A percentile compares a stretch with the other conserved stretches of the same genome.
Evolutionary conservation across 306 rosid genomes (phyloP).

Genomic region (Cucurbita pepo): DNA sequence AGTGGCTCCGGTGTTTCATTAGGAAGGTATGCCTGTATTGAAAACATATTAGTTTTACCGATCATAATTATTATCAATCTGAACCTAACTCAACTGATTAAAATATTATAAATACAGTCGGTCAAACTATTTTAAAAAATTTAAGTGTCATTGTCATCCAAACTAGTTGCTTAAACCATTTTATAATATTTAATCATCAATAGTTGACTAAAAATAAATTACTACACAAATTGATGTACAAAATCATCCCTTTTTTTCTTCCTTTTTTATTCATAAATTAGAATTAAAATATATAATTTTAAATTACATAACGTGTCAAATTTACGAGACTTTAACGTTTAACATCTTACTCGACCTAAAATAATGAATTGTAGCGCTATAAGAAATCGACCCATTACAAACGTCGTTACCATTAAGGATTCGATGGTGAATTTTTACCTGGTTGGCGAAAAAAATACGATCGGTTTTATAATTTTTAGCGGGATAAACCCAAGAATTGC

Average conservation of each 20-base stretch:
- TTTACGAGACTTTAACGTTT: too few relatives aligned
- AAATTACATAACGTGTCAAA: too few relatives aligned
- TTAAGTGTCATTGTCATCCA: background rate
- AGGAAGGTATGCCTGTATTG: constrained; percentile 39
- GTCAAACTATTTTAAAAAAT: too few relatives aligned
- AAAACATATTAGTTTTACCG: too few relatives aligned
- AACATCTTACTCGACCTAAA: too few relatives aligned
- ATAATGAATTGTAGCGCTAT: too few relatives aligned
- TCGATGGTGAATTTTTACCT: constrained; percentile 18
- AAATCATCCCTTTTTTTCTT: background rate
- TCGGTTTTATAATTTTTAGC: constrained; percentile 8
- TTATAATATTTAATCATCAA: background rate
- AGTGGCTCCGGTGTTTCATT: constrained; percentile 45
- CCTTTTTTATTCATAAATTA: background rate
- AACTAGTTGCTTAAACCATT: background rate
- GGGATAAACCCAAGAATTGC: constrained; percentile 71
- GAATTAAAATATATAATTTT: too few relatives aligned
- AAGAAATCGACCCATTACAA: too few relatives aligned
- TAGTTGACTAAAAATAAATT: too few relatives aligned
- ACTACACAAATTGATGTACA: background rate
- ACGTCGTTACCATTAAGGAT: background rate
- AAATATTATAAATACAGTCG: too few relatives aligned
- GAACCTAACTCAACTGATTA: too few relatives aligned
- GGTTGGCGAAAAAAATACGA: constrained; percentile 54
- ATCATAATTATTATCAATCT: too few relatives aligned